A percentile compares a stretch with the other conserved stretches of the same genome.
Conservation (phyloP, 1,284 basidiomycete species). For the Peniophora sp. region DNA sequence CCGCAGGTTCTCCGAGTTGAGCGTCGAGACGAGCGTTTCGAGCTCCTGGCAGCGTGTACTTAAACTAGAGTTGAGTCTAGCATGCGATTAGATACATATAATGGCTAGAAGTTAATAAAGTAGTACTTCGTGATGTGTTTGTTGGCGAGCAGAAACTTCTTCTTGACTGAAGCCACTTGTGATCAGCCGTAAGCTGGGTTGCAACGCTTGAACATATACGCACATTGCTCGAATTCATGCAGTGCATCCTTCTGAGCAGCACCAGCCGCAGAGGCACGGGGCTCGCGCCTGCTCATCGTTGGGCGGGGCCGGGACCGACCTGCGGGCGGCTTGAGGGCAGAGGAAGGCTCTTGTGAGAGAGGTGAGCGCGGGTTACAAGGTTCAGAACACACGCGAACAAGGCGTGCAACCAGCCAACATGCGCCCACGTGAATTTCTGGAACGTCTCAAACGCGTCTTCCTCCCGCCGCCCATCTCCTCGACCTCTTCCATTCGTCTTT, state of each 20-base stretch:
- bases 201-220: conserved; percentile 23
- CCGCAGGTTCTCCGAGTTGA: conserved; percentile 74
- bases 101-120: conserved; percentile 2
- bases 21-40: conserved; percentile 68
- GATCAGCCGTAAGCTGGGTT: conserved; percentile 11
- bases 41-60: conserved; percentile 78
- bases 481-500: too few species aligned
- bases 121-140: conserved; percentile 79
- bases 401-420: not conserved
- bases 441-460: too few species aligned
- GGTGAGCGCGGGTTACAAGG: not conserved
- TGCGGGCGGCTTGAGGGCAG: not conserved
- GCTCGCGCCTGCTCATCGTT: conserved; percentile 75
- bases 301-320: conserved; percentile 17
- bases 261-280: conserved; percentile 60
- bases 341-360: not conserved
- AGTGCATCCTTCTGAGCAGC: conserved; percentile 69
- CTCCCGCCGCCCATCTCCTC: too few species aligned
- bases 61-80: conserved; percentile 73
- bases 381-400: not conserved
- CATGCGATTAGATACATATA: not conserved
- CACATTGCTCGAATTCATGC: conserved; percentile 76
- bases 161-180: conserved; percentile 56
- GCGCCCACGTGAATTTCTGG: too few species aligned
- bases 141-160: conserved; percentile 82